phyloP scores from a whole-genome alignment of 83 land plant genomes.

The Diphasiastrum complanatum region DNA sequence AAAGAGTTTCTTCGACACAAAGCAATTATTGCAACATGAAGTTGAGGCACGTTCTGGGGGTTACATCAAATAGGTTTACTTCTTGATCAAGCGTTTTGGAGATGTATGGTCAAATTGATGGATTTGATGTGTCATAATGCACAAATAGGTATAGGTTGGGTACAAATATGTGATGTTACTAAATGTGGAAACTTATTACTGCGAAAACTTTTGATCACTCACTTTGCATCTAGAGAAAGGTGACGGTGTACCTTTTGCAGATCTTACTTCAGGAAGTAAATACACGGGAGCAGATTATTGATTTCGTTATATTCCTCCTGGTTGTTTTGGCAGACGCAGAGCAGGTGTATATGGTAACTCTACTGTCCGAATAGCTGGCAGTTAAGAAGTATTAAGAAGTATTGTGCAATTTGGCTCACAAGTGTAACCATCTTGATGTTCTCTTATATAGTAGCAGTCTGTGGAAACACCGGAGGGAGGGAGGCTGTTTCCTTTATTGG shows the following conservation, averaged over 20 bases:
- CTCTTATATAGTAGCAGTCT: background rate
- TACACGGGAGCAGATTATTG: conserved; percentile 76
- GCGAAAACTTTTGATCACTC: background rate
- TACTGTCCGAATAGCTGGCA: background rate
- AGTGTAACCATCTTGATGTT: background rate
- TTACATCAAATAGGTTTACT: too few relatives aligned
- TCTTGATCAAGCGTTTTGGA: too few relatives aligned
- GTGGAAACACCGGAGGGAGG: background rate
- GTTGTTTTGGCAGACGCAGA: conserved; percentile 49
- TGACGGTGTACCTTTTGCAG: conserved; percentile 34
- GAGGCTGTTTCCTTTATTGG: background rate
- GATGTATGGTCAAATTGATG: too few relatives aligned
- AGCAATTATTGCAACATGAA: too few relatives aligned
- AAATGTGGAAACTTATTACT: too few relatives aligned
- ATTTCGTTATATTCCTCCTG: conserved; percentile 65
- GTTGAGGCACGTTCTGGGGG: too few relatives aligned
- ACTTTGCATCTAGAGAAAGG: background rate
- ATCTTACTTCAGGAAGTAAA: conserved; percentile 86
- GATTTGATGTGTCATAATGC: too few relatives aligned
- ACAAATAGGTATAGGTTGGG: too few relatives aligned
- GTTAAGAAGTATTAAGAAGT: background rate
- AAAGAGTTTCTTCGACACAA: too few relatives aligned
- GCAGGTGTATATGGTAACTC: conserved; percentile 42
- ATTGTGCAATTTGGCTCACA: background rate
- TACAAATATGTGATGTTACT: too few relatives aligned